Evolutionary conservation across 306 rosid species (phyloP).

Genomic region (Potentilla sterilis): DNA sequence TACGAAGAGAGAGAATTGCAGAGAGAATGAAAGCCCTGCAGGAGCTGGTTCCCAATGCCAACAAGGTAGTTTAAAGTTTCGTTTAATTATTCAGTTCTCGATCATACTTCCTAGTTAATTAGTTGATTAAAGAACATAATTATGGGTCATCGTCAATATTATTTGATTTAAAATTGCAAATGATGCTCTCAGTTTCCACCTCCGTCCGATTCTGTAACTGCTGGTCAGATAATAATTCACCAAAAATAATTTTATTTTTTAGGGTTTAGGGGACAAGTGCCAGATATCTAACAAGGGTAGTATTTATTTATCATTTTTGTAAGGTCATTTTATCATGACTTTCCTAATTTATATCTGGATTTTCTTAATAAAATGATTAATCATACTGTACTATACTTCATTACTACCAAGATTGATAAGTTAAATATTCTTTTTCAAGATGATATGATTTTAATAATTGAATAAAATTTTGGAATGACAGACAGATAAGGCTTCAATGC

Average conservation of each 20-base stretch:
- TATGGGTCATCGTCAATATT: background rate
- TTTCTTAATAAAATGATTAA: background rate
- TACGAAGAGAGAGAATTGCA: constrained; percentile 97
- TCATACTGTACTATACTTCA: background rate
- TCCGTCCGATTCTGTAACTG: background rate
- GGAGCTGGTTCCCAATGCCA: constrained; percentile 95
- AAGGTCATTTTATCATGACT: background rate
- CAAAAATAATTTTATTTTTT: background rate
- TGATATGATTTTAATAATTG: background rate
- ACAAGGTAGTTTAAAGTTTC: constrained; percentile 53
- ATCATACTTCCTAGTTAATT: background rate
- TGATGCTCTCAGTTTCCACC: background rate
- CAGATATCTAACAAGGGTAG: background rate
- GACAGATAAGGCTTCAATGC: constrained; percentile 99
- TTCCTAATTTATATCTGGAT: background rate
- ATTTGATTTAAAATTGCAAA: background rate
- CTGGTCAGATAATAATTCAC: background rate
- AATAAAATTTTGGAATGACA: constrained; percentile 46
- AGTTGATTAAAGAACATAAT: background rate
- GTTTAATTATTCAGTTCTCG: background rate
- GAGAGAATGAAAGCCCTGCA: constrained; percentile 98
- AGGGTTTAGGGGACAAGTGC: constrained; percentile 1
- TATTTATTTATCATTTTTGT: background rate
- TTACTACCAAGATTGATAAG: background rate
- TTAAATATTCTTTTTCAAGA: background rate